Conservation (phyloP, 1,139 yeast genomes). For the Lodderomyces orthopsilosis region DNA sequence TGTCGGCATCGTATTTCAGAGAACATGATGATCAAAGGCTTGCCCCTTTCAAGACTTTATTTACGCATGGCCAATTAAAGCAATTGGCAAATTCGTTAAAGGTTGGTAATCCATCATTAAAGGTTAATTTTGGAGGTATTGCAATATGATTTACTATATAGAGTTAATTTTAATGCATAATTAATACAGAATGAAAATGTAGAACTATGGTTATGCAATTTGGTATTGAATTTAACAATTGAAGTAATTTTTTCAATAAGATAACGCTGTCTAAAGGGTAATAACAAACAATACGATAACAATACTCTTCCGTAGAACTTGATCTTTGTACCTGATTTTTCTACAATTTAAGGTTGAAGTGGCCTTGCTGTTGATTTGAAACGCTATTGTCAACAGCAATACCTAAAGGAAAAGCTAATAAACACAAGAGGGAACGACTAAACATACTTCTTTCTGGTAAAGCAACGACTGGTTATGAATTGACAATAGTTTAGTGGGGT, state of each 20-base stretch:
- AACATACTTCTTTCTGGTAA: no score
- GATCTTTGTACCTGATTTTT: no score
- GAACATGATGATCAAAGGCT: slow-evolving; percentile 6
- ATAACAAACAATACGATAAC: no score
- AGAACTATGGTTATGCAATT: no score
- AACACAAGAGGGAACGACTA: no score
- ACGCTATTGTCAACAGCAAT: no score
- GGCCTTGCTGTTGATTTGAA: no score
- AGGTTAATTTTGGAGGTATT: slow-evolving; percentile 13
- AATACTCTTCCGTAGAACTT: no score
- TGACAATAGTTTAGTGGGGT: background rate
- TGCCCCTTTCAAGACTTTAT: slow-evolving; percentile 13
- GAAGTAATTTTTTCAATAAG: no score
- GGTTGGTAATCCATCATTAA: background rate
- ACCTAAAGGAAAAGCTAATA: background rate
- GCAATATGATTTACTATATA: slow-evolving; percentile 3
- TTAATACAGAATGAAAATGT: background rate
- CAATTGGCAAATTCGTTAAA: slow-evolving; percentile 3
- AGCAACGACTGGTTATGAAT: background rate
- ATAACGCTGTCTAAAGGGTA: no score
- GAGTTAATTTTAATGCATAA: background rate
- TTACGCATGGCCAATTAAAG: slow-evolving; percentile 13
- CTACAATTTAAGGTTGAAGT: no score
- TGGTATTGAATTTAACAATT: no score
- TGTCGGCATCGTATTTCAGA: slow-evolving; percentile 7